These are phyloP conservation scores for Trichoderma sp. DNA, from an alignment of 2,329 filamentous ascomycete genomes.

Conservation along the genomic window DNA sequence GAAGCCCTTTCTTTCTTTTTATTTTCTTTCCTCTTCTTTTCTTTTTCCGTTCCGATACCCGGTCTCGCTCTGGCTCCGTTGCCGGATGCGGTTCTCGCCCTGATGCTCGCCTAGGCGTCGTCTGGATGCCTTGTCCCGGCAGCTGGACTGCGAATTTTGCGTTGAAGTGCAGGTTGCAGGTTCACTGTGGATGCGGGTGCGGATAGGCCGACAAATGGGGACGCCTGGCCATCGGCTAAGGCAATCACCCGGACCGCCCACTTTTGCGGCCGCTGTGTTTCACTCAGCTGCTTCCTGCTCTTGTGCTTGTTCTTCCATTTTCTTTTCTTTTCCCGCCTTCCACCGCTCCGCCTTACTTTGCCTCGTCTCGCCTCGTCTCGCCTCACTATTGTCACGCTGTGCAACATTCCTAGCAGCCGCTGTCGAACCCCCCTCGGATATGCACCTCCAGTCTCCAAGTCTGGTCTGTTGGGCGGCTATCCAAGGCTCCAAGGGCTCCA, in stretches of 20 bases:
- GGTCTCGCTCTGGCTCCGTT: neutral
- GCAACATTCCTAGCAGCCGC: neutral
- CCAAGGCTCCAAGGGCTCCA: too few relatives aligned
- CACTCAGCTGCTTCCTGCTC: neutral
- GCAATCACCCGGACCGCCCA: neutral
- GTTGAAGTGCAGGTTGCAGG: conserved; percentile 6
- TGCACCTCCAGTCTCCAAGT: neutral
- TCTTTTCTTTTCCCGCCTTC: neutral
- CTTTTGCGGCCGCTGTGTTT: neutral
- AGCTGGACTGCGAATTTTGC: conserved; percentile 10
- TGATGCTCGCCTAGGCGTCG: neutral
- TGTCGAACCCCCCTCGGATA: neutral
- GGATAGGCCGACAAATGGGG: conserved; percentile 8
- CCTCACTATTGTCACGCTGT: neutral
- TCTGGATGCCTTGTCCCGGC: neutral
- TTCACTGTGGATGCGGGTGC: neutral
- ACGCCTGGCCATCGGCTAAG: neutral
- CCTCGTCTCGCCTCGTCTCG: neutral
- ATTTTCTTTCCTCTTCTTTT: neutral
- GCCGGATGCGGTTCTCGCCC: neutral
- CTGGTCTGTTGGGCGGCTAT: neutral
- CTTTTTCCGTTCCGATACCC: neutral
- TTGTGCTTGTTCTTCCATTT: neutral
- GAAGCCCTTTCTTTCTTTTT: neutral
- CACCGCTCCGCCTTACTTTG: neutral